A percentile compares a stretch with the other conserved stretches of the same genome.
Evolutionary conservation across 192 early-diverging fungal species (phyloP).

Genomic region (Podila horticola): DNA sequence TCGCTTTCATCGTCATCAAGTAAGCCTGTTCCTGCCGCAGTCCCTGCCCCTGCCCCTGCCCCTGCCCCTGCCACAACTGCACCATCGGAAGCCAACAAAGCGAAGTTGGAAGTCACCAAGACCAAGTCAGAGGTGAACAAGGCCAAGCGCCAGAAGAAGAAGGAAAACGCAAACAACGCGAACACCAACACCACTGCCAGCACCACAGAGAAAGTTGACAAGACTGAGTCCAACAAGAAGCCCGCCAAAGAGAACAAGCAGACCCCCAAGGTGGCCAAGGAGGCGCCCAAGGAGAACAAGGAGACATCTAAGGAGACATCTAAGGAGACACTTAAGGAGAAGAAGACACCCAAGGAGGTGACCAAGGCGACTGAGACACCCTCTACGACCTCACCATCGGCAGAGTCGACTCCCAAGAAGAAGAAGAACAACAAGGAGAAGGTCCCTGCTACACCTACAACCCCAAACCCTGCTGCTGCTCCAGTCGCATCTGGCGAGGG

Average conservation of each 20-base stretch:
- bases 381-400: too few relatives aligned
- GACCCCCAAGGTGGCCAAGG: not conserved
- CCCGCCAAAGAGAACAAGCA: not conserved
- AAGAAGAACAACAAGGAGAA: too few relatives aligned
- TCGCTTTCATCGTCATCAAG: too few relatives aligned
- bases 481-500: not conserved
- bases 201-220: not conserved
- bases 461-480: not conserved
- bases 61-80: not conserved
- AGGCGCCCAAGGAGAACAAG: slow-evolving; percentile 7
- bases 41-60: not conserved
- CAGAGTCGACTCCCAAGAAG: too few relatives aligned
- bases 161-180: not conserved
- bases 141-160: not conserved
- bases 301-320: slow-evolving; percentile 1
- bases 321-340: slow-evolving; percentile 4
- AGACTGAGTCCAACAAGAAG: not conserved
- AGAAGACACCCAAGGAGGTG: too few relatives aligned
- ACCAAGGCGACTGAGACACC: too few relatives aligned
- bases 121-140: not conserved
- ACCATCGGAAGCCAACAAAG: not conserved
- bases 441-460: too few relatives aligned
- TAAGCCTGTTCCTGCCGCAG: not conserved
- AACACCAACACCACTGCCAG: not conserved
- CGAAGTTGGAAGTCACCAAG: not conserved